phyloP scores from a whole-genome alignment of 306 rosid genomes.

The Cyclanthera cordifolia region DNA sequence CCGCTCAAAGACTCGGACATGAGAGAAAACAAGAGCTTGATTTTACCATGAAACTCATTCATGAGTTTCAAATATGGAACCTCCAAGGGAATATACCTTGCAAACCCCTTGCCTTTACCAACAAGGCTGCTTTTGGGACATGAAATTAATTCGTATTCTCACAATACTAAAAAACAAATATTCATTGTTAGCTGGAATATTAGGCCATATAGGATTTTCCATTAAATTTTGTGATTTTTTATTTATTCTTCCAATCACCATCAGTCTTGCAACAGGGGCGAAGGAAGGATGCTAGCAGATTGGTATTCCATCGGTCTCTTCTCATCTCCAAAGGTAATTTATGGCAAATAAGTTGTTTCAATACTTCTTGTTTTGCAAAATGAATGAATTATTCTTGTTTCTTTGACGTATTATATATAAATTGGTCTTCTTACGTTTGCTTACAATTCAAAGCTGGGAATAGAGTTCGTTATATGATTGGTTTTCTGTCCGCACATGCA shows the following conservation, averaged over 20 bases:
- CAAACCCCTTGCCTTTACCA: too few species aligned
- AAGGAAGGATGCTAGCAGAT: constrained; percentile 10
- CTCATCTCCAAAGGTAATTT: constrained; percentile 15
- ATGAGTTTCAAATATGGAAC: too few species aligned
- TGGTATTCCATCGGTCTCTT: constrained; percentile 9
- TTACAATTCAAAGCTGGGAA: background rate
- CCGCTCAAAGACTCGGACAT: too few species aligned
- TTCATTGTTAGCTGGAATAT: background rate
- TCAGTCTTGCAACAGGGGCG: constrained; percentile 15
- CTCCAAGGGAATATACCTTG: too few species aligned
- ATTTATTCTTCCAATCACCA: background rate
- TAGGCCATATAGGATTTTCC: background rate
- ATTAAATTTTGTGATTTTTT: background rate
- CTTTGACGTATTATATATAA: background rate
- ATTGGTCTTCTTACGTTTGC: background rate
- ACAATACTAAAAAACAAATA: too few species aligned
- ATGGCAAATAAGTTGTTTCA: background rate
- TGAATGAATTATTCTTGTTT: background rate
- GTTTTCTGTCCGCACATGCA: background rate
- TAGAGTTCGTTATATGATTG: background rate
- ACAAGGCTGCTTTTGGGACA: too few species aligned
- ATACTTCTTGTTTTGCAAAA: background rate
- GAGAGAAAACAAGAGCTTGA: too few species aligned
- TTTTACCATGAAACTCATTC: too few species aligned
- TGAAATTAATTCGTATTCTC: too few species aligned